These are phyloP conservation scores for Aspergillus avenaceus DNA, from an alignment of 495 filamentous ascomycete species.

Conservation along the genomic window DNA sequence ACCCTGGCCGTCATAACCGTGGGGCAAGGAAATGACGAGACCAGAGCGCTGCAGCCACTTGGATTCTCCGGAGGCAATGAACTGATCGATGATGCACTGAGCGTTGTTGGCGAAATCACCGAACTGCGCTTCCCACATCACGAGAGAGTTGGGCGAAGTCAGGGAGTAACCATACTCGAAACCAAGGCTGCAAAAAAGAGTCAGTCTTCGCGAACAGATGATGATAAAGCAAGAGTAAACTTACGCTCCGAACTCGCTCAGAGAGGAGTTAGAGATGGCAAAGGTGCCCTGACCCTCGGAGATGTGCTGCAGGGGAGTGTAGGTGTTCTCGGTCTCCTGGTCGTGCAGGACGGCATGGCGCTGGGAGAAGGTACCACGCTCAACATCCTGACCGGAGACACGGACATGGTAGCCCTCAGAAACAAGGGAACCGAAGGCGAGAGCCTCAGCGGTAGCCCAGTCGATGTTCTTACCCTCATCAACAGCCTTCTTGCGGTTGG, in stretches of 20 bases:
- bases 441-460: conserved; percentile 94
- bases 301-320: conserved; percentile 87
- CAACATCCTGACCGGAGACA: conserved; percentile 96
- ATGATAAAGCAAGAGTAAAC: conserved; percentile 16
- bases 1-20: conserved; percentile 97
- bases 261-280: conserved; percentile 93
- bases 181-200: conserved; percentile 57
- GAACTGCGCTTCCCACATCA: conserved; percentile 99
- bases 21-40: conserved; percentile 88
- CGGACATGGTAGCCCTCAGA: conserved; percentile 93
- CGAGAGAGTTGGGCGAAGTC: conserved; percentile 90
- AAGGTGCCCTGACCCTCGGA: conserved; percentile 88
- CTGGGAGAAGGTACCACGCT: conserved; percentile 99
- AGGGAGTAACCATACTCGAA: conserved; percentile 99
- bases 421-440: conserved; percentile 89
- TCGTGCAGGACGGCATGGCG: conserved; percentile 96
- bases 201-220: conserved; percentile 16
- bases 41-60: conserved; percentile 99
- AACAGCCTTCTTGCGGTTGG: conserved; percentile 86
- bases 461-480: conserved; percentile 92
- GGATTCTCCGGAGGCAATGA: conserved; percentile 92
- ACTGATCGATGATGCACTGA: conserved; percentile 98
- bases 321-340: conserved; percentile 87
- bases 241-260: conserved; percentile 88
- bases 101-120: conserved; percentile 99